Percentiles rank a stretch among this genome's conserved stretches.
phyloP scores from a whole-genome alignment of 75 land plant genomes.

The Sequoiadendron giganteum region DNA sequence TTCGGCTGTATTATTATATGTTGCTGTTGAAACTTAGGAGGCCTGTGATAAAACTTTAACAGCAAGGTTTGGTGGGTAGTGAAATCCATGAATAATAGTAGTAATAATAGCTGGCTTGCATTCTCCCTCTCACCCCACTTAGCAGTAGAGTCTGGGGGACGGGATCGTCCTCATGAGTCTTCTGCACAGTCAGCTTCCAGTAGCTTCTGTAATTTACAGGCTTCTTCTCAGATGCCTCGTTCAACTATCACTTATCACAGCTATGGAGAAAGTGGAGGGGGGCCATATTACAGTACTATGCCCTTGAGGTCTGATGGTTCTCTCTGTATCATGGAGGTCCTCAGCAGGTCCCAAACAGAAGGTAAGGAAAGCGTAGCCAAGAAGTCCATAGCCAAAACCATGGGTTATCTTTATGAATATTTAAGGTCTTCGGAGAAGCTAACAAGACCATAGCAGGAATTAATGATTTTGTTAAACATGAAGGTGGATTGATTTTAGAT shows the following conservation, averaged over 20 bases:
- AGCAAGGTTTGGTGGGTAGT: background rate
- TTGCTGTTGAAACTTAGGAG: background rate
- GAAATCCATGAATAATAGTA: background rate
- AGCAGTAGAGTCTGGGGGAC: slow-evolving; percentile 9
- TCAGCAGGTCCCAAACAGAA: slow-evolving; percentile 41
- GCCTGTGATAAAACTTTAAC: background rate
- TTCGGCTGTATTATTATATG: background rate
- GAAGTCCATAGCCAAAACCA: background rate
- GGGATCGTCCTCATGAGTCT: slow-evolving; percentile 23
- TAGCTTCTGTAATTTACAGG: background rate
- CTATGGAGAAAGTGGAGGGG: slow-evolving; percentile 23
- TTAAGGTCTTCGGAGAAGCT: background rate
- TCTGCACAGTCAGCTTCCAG: background rate
- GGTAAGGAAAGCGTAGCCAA: slow-evolving; percentile 18
- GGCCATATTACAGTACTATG: slow-evolving; percentile 39
- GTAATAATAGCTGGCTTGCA: slow-evolving; percentile 32
- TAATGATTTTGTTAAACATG: background rate
- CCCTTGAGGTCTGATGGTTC: slow-evolving; percentile 83
- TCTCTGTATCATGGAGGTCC: slow-evolving; percentile 69
- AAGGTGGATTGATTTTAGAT: background rate
- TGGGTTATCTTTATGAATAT: background rate
- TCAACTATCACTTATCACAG: slow-evolving; percentile 26
- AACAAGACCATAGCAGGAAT: background rate
- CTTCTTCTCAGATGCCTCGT: slow-evolving; percentile 1
- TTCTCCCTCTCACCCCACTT: slow-evolving; percentile 68